Percentiles rank a stretch among this genome's conserved stretches.
Evolutionary conservation across 805 yeast species (phyloP).

Genomic region (Metahyphopichia silvanorum): DNA sequence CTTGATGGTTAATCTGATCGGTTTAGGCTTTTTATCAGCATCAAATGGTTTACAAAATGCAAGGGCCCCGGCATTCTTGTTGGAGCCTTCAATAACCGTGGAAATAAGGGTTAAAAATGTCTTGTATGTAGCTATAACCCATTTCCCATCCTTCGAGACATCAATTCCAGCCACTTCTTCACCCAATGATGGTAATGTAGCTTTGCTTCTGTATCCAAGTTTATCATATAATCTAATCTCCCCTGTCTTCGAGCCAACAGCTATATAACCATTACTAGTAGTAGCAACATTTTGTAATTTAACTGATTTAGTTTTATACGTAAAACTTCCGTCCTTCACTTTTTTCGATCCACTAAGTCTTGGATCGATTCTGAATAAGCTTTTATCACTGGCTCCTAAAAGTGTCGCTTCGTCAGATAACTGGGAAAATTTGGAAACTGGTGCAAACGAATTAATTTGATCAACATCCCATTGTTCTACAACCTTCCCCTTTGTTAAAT

Average conservation of each 20-base stretch:
- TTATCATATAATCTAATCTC: slow-evolving; percentile 71
- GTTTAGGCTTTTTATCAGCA: slow-evolving; percentile 62
- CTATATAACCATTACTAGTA: slow-evolving; percentile 70
- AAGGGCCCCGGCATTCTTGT: slow-evolving; percentile 49
- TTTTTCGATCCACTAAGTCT: slow-evolving; percentile 56
- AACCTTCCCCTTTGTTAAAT: slow-evolving; percentile 71
- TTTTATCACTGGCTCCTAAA: slow-evolving; percentile 62
- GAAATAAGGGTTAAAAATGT: slow-evolving; percentile 71
- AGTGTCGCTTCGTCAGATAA: slow-evolving; percentile 71
- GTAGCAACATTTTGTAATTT: slow-evolving; percentile 63
- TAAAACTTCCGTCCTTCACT: slow-evolving; percentile 42
- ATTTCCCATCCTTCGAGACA: slow-evolving; percentile 74
- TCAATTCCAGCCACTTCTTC: slow-evolving; percentile 68
- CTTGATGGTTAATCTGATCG: slow-evolving; percentile 60
- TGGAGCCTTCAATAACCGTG: slow-evolving; percentile 57
- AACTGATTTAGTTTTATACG: slow-evolving; percentile 49
- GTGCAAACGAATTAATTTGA: slow-evolving; percentile 57
- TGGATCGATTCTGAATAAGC: slow-evolving; percentile 78
- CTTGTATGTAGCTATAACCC: slow-evolving; percentile 77
- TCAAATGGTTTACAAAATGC: slow-evolving; percentile 70
- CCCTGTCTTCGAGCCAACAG: slow-evolving; percentile 74
- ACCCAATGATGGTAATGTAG: slow-evolving; percentile 79
- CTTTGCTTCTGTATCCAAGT: slow-evolving; percentile 73
- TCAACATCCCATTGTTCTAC: slow-evolving; percentile 81
- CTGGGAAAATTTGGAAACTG: slow-evolving; percentile 72